These are phyloP conservation scores for Carpinus fangiana DNA, from an alignment of 306 rosid species.

Conservation along the genomic window DNA sequence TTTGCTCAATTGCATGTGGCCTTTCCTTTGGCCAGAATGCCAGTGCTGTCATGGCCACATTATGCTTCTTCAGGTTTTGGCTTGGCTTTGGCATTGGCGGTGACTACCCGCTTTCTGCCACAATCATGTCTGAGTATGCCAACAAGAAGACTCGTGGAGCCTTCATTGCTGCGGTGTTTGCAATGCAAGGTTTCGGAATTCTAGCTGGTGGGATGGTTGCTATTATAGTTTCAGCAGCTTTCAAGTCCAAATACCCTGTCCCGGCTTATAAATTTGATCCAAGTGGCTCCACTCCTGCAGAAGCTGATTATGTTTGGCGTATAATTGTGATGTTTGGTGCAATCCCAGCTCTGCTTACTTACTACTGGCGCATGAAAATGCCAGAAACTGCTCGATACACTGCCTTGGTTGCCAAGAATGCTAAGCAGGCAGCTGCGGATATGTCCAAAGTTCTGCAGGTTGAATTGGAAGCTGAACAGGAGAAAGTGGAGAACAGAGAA, in stretches of 20 bases:
- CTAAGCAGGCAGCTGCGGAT: slow-evolving; percentile 68
- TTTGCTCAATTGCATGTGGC: slow-evolving; percentile 74
- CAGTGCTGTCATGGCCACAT: slow-evolving; percentile 57
- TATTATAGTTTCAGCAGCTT: slow-evolving; percentile 56
- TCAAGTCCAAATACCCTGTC: slow-evolving; percentile 48
- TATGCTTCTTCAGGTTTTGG: slow-evolving; percentile 90
- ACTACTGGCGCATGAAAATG: slow-evolving; percentile 84
- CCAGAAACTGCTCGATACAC: slow-evolving; percentile 94
- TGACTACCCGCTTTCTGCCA: slow-evolving; percentile 93
- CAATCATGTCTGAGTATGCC: slow-evolving; percentile 93
- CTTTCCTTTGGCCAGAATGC: slow-evolving; percentile 65
- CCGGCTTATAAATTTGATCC: slow-evolving; percentile 45
- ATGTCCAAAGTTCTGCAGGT: slow-evolving; percentile 79
- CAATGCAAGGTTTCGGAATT: slow-evolving; percentile 95
- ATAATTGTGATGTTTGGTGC: slow-evolving; percentile 80
- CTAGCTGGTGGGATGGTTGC: slow-evolving; percentile 79
- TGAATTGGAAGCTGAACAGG: slow-evolving; percentile 51
- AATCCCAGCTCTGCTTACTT: slow-evolving; percentile 73
- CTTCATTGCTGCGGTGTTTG: slow-evolving; percentile 90
- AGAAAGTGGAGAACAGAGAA: slow-evolving; percentile 23
- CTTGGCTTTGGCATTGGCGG: slow-evolving; percentile 93
- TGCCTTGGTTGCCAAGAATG: slow-evolving; percentile 82
- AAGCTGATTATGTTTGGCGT: slow-evolving; percentile 87
- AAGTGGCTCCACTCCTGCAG: slow-evolving; percentile 51
- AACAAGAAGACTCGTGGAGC: slow-evolving; percentile 84